Base-by-base conservation (phyloP, 2,329 filamentous ascomycete genomes). In the Neofusicoccum parvum region DNA sequence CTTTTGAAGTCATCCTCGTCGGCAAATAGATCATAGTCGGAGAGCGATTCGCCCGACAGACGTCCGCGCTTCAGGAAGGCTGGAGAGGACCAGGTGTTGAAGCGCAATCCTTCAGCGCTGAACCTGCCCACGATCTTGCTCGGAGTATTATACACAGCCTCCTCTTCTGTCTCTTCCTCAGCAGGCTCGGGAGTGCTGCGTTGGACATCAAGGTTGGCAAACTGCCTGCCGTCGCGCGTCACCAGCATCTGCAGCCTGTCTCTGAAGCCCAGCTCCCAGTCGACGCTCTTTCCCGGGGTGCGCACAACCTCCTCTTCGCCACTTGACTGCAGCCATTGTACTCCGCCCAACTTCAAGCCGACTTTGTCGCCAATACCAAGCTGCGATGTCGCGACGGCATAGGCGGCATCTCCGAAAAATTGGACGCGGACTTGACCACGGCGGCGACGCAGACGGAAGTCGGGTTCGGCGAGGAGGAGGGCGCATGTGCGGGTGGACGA, bases 381-480 rank as follows among this genome's bases (percentile, higher is more conserved):
- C 11, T 85, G 86, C 11, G 86, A 86, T 56, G 86, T 84, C 7
- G 88, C 87, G 45, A 96, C 83, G 17, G 86, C 86, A 71, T 87
- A 87, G 15, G 92, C 94, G 69, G 88, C 87, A 5, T 87, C 80
- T 9, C 90, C 91, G 36, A 84, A 82, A 70, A 97, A 92, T 48
- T 89, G 86, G 56, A 93, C 86, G 65, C 93, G 89, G 23, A 97
- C 87, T 78, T 97, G 92, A 12, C 94, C 94, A 69, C 87, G 90
- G 46, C 85, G 83, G 68, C 88, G 87, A 65, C 94, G 91, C 59
- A 94, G 83, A 54, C 92, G 90, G 72, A 94, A 91, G 75, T 97
- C 92, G 51, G 89, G 88, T 72, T 97, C 94, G 51, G 91, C 91
- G 39, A 98, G 85, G 20, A 96, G 85, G 59, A 97, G 88, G 32